phyloP scores from a whole-genome alignment of 768 basidiomycete genomes.

The Cyathus striatus region DNA sequence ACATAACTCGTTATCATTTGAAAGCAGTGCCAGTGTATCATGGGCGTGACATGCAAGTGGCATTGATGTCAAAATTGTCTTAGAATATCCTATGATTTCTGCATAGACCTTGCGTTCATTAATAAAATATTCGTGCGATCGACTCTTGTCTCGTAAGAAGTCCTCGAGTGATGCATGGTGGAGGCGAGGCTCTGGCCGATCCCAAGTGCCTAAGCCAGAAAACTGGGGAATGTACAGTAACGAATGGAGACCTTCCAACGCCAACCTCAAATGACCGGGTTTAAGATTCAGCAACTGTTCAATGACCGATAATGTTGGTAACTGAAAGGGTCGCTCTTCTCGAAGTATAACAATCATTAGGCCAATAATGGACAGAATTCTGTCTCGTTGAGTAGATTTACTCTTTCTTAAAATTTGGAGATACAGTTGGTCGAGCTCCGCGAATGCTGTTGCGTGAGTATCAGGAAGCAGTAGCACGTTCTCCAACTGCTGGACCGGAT shows the following conservation, averaged over 20 bases:
- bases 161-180: background rate
- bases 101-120: background rate
- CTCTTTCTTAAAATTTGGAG: background rate
- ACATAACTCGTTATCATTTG: background rate
- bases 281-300: background rate
- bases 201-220: background rate
- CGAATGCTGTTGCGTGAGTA: background rate
- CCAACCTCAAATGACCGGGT: background rate
- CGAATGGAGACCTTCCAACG: background rate
- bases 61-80: no score
- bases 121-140: background rate
- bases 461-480: background rate
- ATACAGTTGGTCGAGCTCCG: background rate
- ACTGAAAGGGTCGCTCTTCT: background rate
- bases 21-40: background rate
- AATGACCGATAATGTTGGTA: background rate
- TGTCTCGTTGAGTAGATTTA: background rate
- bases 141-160: background rate
- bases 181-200: background rate
- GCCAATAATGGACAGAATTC: background rate
- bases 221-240: background rate
- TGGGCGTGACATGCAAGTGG: background rate
- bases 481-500: background rate
- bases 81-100: no score
- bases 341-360: background rate